Evolutionary conservation across 257 asterid genomes (phyloP), one percentile per base, ranked within the genome.

Genomic region (Datura wrightii): DNA sequence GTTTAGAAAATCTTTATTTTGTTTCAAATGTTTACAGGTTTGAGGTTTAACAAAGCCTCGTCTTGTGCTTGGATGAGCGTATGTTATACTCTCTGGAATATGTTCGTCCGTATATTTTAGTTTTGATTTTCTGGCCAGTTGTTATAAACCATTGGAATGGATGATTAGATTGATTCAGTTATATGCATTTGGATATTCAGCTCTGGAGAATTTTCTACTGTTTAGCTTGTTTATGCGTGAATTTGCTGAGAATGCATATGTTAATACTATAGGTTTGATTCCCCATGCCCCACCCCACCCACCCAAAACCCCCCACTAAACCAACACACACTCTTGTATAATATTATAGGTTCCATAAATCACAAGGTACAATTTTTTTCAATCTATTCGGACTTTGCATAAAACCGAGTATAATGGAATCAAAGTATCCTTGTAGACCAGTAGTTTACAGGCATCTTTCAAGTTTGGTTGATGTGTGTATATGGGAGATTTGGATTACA

Each of bases 111-210:
- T n/a, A 44, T 50, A 48, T 37, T 53, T 56, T 24, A 82, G 79
- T 63, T 39, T 19, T 85, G 8, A 37, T 62, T 46, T 72, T 44
- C 13, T 71, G 46, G 80, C 11, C 62, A 71, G 53, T 53, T 83
- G 60, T 74, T 54, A 24, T 84, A 53, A 76, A 84, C 60, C 15
- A 36, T 53, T 39, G 79, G 15, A 84, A 36, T 78, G 52, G 34
- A 52, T 79, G n/a, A 48, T 79, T 39, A 84, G 82, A 52, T 15
- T 66, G 15, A 84, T 62, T 62, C 79, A 39, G 74, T 81, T 59
- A 16, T 70, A 44, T 81, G 84, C 9, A n/a, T 81, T 59, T 58
- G 16, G 41, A 60, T 81, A 19, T 59, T 63, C 55, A 81, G 54
- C 46, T 39, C 11, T 41, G 9, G 7, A 39, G 5, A 10, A 5